Base-by-base conservation (phyloP, 257 asterid genomes). In the Mitragyna speciosa region DNA sequence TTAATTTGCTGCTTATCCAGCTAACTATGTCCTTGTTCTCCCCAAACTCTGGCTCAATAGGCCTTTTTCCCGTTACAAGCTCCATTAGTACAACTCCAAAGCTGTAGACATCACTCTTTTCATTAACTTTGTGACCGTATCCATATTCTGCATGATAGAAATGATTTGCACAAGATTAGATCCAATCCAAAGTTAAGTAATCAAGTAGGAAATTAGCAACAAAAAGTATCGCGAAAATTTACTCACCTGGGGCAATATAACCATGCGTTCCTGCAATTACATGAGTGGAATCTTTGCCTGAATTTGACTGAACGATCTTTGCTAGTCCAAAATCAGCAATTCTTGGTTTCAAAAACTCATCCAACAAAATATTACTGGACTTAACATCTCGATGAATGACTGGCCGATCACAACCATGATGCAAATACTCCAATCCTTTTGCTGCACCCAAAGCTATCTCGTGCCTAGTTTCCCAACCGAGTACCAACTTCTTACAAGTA, bases 311-410 rank as follows among this genome's bases (percentile, higher is more conserved):
- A 77, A 87, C 81, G 26, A 90, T 91, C 87, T 87, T 95, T 0
- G 99, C 97, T 0, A 95, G 92, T 1, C 99, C 99, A 31, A 95
- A 95, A 86, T 95, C 99, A 0, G 99, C 98, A 28, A 95, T 92
- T 63, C 93, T 75, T 2, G 99, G 99, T 85, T 92, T 90, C 78
- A 91, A 36, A 30, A 81, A 70, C 73, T 92, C 97, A 54, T 95
- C 99, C 84, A 95, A 80, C 68, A 95, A 81, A n/a, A 95, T 95
- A 78, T 95, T 95, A 84, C 99, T 93, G 6, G 99, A 95, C 86
- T 95, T 95, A 1, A 95, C 97, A 78, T 95, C 99, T 3, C 99
- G 89, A 78, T 95, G 99, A 80, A 93, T 84, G 61, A 95, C 84
- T 12, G 97, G 94, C n/a, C 86, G 78, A 22, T 90, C 94, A 1